A percentile compares a stretch with the other conserved stretches of the same genome.
Evolutionary conservation across 768 basidiomycete genomes (phyloP).

Genomic region (Porpolomopsis calyptriformis): DNA sequence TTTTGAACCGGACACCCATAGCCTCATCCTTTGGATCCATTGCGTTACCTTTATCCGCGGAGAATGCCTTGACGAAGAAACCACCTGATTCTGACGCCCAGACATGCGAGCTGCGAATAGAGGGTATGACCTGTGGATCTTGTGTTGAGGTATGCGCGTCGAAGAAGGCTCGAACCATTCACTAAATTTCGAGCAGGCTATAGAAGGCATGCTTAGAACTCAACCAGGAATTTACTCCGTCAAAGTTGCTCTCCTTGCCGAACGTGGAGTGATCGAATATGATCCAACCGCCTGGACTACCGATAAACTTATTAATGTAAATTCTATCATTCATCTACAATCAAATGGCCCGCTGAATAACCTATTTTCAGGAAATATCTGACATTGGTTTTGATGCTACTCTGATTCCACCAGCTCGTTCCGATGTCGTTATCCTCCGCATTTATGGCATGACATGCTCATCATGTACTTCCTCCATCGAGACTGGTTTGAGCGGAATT

Average conservation of each 20-base stretch:
- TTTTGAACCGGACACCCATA: constrained; percentile 14
- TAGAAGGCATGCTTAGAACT: constrained; percentile 70
- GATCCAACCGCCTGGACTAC: constrained; percentile 73
- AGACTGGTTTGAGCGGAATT: constrained; percentile 51
- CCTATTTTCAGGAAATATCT: constrained; percentile 61
- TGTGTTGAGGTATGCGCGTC: constrained; percentile 65
- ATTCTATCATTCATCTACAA: constrained; percentile 18
- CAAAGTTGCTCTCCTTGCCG: constrained; percentile 95
- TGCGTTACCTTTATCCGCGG: constrained; percentile 2
- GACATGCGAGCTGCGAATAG: constrained; percentile 70
- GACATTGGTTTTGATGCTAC: constrained; percentile 90
- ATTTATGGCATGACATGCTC: constrained; percentile 91
- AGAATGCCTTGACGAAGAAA: constrained; percentile 7
- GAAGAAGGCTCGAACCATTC: not conserved
- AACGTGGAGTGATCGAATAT: constrained; percentile 85
- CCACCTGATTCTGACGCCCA: constrained; percentile 20
- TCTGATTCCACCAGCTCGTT: constrained; percentile 51
- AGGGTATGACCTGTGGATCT: constrained; percentile 85
- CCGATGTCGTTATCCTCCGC: constrained; percentile 62
- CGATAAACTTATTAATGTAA: constrained; percentile 67
- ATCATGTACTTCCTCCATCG: constrained; percentile 69
- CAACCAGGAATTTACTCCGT: constrained; percentile 86
- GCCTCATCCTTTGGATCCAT: constrained; percentile 9
- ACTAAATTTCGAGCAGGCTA: constrained; percentile 42
- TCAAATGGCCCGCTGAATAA: constrained; percentile 7